Base-by-base conservation (phyloP, 106 monocot genomes). In the Phalaenopsis aphrodite region DNA sequence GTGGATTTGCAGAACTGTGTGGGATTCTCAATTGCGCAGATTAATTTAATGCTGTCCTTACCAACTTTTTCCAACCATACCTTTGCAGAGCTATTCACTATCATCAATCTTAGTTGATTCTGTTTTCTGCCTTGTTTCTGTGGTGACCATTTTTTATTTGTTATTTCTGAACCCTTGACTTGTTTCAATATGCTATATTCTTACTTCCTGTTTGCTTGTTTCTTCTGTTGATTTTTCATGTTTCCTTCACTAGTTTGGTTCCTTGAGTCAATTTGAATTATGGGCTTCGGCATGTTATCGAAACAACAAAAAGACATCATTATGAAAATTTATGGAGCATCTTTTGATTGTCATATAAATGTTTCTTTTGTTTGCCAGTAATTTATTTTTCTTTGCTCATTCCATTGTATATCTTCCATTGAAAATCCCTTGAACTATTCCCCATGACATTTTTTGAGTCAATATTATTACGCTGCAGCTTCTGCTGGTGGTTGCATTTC, bases 381-480 rank as follows among this genome's bases (percentile, higher is more conserved):
- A 18, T 74, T 14, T 18, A 17, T 74, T 18, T 5, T 74, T 74
- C 74, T 74, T 74, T 19, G 43, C 7, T 18, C 74, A 74, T 74
- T 43, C 43, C 1, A 15, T 74, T 37, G 18, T 18, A 74, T 42
- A 18, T 74, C 42, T 74, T 74, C 38, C 42, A 74, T 74, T 41
- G 74, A 74, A 18, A 43, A 43, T 74, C 43, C 74, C 74, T 74
- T 74, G 43, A 43, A 5, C 74, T 74, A 74, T 74, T 74, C 42
- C 74, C 78, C 75, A 83, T 87, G 82, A 81, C 84, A 74, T 75
- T 21, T 57, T 81, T 87, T 78, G 85, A 81, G 57, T 83, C 81
- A 69, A 78, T 61, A 79, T 88, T 88, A 82, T 84, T 80, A 81
- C 55, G 68, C 61, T 84, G 82, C 84, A 77, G 81, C 81, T 90